Conservation (phyloP, 2,329 filamentous ascomycete genomes). For the Chaetomium sp. region DNA sequence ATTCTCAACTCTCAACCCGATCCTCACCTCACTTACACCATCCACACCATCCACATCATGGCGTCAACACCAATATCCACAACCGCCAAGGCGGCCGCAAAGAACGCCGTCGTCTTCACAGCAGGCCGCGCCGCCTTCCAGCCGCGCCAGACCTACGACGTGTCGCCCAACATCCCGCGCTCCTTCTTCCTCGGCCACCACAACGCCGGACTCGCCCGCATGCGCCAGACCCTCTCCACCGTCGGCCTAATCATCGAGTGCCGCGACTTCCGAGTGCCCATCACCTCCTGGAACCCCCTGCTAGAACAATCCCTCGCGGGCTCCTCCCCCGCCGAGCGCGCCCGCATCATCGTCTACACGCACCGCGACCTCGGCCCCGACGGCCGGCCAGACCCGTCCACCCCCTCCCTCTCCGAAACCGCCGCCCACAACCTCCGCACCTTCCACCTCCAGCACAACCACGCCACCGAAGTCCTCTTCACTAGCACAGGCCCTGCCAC, state of each 20-base stretch:
- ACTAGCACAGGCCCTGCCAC: constrained; percentile 39
- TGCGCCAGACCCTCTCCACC: constrained; percentile 76
- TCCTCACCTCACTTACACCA: not conserved
- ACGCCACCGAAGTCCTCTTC: constrained; percentile 39
- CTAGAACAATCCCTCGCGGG: constrained; percentile 82
- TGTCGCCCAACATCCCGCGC: constrained; percentile 73
- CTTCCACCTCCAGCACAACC: constrained; percentile 27
- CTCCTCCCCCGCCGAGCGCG: constrained; percentile 53
- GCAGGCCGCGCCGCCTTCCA: constrained; percentile 55
- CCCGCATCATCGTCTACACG: constrained; percentile 86
- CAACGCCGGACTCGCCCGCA: constrained; percentile 74
- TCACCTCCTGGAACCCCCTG: constrained; percentile 86
- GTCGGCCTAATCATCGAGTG: constrained; percentile 93
- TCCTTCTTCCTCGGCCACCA: constrained; percentile 97
- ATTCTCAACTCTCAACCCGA: too few species aligned
- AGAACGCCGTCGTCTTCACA: constrained; percentile 16
- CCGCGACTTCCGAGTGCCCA: constrained; percentile 86
- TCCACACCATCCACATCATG: not conserved
- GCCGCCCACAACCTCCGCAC: constrained; percentile 12
- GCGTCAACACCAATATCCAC: not conserved
- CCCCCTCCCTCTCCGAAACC: not conserved
- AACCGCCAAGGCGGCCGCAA: constrained; percentile 19
- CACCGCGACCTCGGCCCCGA: constrained; percentile 72
- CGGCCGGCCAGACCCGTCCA: not conserved
- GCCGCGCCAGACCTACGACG: constrained; percentile 72